Base-by-base conservation (phyloP, 768 basidiomycete genomes). In the Kwoniella sp. region DNA sequence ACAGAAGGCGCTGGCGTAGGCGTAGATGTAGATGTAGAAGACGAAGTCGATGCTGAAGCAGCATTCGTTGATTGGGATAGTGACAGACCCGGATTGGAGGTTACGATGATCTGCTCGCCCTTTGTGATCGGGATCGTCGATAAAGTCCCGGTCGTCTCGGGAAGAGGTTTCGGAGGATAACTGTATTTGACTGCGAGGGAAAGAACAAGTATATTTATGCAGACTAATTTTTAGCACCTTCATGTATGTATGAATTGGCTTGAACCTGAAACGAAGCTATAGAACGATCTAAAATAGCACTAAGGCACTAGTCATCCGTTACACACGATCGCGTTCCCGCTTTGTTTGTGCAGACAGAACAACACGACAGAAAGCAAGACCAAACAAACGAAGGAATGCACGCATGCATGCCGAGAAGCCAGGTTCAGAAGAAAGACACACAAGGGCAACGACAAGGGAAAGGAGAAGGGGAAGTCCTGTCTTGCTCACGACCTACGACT, bases 91-190 rank as follows among this genome's bases (percentile, higher is more conserved):
- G 75, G 56, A 15, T 56, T 40, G 15, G 72, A 49, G 2, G 83
- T 87, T 49, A 96, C 90, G 71, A 95, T 89, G 65, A 98, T 83
- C 81, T 92, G 91, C 58, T 97, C 95, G 1, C 92, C 91, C 17
- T 82, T 77, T 61, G 85, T 83, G 29, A 97, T 83, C 15, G 90
- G 90, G 27, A 97, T 84, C 36, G 88, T 88, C 0, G 88, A 84
- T 36, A 95, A 67, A 1, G 37, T 10, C 21, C 58, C 60, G 37
- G 21, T 15, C 12, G 90, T 82, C 37, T 90, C 80, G 4, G 87
- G 87, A 46, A 96, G 83, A 1, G 86, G 70, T 47, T 84, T 85
- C 0, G 92, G 93, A 2, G 93, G 93, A 78, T 95, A 97, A 40
- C 93, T 92, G 51, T 68, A 77, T 58, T 80, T 80, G 46, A 81